phyloP scores from a whole-genome alignment of 805 yeast species.

The Teunomyces stri region DNA sequence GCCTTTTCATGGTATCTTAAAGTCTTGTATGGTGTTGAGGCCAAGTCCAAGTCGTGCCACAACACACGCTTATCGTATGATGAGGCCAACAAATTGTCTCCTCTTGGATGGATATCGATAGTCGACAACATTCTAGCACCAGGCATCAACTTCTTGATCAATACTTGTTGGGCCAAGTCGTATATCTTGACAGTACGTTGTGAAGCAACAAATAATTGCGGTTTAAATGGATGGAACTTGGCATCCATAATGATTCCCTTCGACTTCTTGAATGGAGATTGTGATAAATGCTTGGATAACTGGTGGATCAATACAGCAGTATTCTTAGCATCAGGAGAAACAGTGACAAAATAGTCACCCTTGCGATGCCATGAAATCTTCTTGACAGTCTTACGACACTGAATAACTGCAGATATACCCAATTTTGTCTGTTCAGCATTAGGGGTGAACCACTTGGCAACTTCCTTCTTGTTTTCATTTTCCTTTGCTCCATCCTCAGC shows the following conservation, averaged over 20 bases:
- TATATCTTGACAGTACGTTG: constrained; percentile 91
- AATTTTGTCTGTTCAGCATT: constrained; percentile 51
- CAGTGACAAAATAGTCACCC: constrained; percentile 95
- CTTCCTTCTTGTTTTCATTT: constrained; percentile 42
- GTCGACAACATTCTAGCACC: constrained; percentile 94
- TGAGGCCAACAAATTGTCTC: constrained; percentile 89
- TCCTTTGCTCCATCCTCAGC: constrained; percentile 16
- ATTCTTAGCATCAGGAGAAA: constrained; percentile 90
- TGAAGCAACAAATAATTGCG: constrained; percentile 89
- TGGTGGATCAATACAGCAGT: constrained; percentile 92
- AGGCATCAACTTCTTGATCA: constrained; percentile 83
- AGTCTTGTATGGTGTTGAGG: constrained; percentile 90
- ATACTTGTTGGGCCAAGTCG: constrained; percentile 80
- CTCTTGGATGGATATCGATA: constrained; percentile 93
- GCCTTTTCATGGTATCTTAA: constrained; percentile 94
- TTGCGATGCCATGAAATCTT: constrained; percentile 92
- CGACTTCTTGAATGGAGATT: constrained; percentile 90
- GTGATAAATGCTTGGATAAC: constrained; percentile 88
- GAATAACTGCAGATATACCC: constrained; percentile 73
- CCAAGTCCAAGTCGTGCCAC: constrained; percentile 95
- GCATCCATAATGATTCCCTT: constrained; percentile 96
- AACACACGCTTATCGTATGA: constrained; percentile 92
- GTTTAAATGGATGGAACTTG: constrained; percentile 94
- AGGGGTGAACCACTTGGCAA: constrained; percentile 84
- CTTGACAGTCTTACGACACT: constrained; percentile 66